Base-by-base conservation (phyloP, 2,329 filamentous ascomycete genomes). In the Aspergillus hortae region DNA sequence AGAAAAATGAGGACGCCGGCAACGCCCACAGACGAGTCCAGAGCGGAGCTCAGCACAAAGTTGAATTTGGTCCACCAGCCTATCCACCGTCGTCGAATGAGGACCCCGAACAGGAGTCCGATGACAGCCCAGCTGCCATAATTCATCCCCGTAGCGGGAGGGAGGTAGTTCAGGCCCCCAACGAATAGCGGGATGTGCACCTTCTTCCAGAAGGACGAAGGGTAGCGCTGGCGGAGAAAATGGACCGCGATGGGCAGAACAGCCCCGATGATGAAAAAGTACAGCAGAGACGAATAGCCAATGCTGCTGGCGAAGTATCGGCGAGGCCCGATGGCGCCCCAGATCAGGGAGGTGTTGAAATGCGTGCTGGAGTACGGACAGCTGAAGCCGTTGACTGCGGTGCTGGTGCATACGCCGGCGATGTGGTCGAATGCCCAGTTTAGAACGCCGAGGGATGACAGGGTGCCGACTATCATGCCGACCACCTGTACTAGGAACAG, bases 31-130 rank as follows among this genome's bases (percentile, higher is more conserved):
- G 61, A 61, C 4, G 61, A 63, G 33, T 89, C 86, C 42, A 89
- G 73, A 1, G 83, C 86, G 0, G 85, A 85, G 32, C 84, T 87
- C 1, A 84, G 82, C 62, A 88, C 78, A 66, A 89, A 89, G 70
- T 89, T 89, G 70, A 88, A 89, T 67, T 85, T 84, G 59, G 83
- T 70, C 86, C 86, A 89, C 86, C 86, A 89, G 79, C 65, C 80
- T 82, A 46, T 79, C 77, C 43, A 80, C 77, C 66, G 80, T 79
- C 62, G 89, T 76, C 57, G 79, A 79, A 57, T 77, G 83, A 65
- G 9, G 27, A 30, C 27, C 6, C 87, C 87, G 73, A 88, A 88
- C 4, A 82, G 58, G 25, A 81, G 75, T 6, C 85, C 86, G 10
- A 86, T 80, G 17, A 81, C 60, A 1, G 82, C 85, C 86, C 86